These are phyloP conservation scores for Cicer bijugum DNA, from an alignment of 306 rosid genomes.

Conservation along the genomic window DNA sequence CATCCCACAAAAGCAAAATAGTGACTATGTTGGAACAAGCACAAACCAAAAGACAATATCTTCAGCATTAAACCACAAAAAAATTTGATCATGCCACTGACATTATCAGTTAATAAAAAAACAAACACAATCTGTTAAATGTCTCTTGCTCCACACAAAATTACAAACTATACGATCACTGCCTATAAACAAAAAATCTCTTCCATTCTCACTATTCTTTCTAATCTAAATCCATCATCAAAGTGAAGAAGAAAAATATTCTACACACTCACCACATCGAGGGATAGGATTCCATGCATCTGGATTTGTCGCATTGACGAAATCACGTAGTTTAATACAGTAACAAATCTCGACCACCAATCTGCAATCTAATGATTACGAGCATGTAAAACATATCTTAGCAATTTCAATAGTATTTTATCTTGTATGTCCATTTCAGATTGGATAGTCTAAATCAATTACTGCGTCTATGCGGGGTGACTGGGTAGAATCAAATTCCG, in stretches of 20 bases:
- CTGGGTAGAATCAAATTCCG: no score
- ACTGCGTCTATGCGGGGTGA: no score
- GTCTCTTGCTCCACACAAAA: slow-evolving; percentile 45
- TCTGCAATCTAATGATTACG: no score
- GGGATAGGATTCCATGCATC: no score
- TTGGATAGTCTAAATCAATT: no score
- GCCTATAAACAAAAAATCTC: slow-evolving; percentile 31
- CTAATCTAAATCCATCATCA: neutral
- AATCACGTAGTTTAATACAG: no score
- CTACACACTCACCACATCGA: neutral
- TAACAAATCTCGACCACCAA: no score
- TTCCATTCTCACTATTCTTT: neutral
- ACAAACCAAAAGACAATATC: slow-evolving; percentile 45
- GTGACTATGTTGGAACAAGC: slow-evolving; percentile 29
- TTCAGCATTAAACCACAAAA: slow-evolving; percentile 47
- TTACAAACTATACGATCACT: slow-evolving; percentile 31
- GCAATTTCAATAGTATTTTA: no score
- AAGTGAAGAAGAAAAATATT: slow-evolving; percentile 1
- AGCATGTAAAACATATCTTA: no score
- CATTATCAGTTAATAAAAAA: slow-evolving; percentile 32
- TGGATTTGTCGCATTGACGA: no score
- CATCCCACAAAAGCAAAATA: neutral
- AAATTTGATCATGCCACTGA: slow-evolving; percentile 42
- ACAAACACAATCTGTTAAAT: slow-evolving; percentile 42
- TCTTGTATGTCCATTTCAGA: no score